These are phyloP conservation scores for Cairneyella variabilis DNA, from an alignment of 495 filamentous ascomycete species.

Conservation along the genomic window DNA sequence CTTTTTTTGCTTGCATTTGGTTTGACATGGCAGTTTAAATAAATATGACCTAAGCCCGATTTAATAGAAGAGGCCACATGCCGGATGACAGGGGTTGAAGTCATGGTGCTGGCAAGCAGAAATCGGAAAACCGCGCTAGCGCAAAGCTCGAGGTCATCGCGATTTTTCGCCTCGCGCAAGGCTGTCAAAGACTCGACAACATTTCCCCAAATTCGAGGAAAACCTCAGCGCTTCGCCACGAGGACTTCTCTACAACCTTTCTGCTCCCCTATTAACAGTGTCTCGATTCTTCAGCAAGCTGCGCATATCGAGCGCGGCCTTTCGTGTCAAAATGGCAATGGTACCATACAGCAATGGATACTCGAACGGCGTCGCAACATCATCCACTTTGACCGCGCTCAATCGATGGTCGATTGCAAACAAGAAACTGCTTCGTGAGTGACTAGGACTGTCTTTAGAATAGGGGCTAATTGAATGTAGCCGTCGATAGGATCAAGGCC, in stretches of 20 bases:
- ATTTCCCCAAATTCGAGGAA: no score
- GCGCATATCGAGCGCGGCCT: constrained; percentile 16
- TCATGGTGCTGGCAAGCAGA: constrained; percentile 2
- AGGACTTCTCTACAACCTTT: no score
- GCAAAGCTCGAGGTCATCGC: no score
- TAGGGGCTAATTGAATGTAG: constrained; percentile 31
- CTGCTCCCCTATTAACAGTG: no score
- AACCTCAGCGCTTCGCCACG: no score
- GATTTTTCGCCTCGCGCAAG: no score
- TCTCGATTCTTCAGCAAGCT: constrained; percentile 10
- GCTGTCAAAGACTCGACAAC: no score
- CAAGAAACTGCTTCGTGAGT: constrained; percentile 57
- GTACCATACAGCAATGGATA: constrained; percentile 2
- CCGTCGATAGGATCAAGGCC: constrained; percentile 62
- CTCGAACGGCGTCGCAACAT: constrained; percentile 20
- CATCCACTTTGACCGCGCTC: constrained; percentile 65
- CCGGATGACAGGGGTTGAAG: constrained; percentile 18
- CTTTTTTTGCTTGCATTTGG: constrained; percentile 58
- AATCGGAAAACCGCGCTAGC: no score
- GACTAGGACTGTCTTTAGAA: constrained; percentile 9
- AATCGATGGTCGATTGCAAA: constrained; percentile 76
- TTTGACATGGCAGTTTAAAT: constrained; percentile 58
- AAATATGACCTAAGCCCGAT: constrained; percentile 31
- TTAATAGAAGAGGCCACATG: constrained; percentile 17
- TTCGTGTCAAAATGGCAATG: constrained; percentile 12